Conservation (phyloP, 331 rosid species). For the Quercus lobata region DNA sequence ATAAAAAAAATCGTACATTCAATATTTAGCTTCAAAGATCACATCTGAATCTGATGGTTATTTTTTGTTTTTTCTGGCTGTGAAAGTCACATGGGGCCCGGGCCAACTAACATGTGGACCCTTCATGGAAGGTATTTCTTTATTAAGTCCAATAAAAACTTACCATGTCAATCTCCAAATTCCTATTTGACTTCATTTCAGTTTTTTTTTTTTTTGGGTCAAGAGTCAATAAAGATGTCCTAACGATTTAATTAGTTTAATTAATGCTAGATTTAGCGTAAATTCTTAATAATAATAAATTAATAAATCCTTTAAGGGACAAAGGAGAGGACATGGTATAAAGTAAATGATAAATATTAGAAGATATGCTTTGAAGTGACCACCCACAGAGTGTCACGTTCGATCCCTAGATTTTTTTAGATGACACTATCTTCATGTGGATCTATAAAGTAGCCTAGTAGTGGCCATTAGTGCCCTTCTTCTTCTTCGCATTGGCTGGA, state of each 20-base stretch:
- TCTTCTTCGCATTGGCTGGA: not conserved
- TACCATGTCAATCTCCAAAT: not conserved
- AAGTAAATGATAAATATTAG: not conserved
- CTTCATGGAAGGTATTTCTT: not conserved
- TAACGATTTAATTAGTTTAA: not conserved
- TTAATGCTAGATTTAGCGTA: no score
- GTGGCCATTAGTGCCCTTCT: slow-evolving; percentile 28
- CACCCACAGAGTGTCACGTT: slow-evolving; percentile 10
- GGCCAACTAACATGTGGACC: not conserved
- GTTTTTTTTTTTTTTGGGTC: not conserved
- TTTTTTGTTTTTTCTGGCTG: not conserved
- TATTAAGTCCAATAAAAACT: not conserved
- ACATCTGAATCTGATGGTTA: no score
- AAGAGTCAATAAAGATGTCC: not conserved
- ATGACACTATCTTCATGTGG: slow-evolving; percentile 42
- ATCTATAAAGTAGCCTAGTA: slow-evolving; percentile 43
- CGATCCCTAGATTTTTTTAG: slow-evolving; percentile 3
- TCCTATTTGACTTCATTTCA: not conserved
- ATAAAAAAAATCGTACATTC: no score
- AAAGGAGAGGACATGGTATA: not conserved
- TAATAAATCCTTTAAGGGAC: not conserved
- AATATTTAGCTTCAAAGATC: no score
- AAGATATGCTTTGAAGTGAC: not conserved
- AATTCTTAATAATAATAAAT: not conserved
- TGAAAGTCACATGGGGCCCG: not conserved